Conservation (phyloP, 2,329 filamentous ascomycete genomes). For the Fusarium sp. region DNA sequence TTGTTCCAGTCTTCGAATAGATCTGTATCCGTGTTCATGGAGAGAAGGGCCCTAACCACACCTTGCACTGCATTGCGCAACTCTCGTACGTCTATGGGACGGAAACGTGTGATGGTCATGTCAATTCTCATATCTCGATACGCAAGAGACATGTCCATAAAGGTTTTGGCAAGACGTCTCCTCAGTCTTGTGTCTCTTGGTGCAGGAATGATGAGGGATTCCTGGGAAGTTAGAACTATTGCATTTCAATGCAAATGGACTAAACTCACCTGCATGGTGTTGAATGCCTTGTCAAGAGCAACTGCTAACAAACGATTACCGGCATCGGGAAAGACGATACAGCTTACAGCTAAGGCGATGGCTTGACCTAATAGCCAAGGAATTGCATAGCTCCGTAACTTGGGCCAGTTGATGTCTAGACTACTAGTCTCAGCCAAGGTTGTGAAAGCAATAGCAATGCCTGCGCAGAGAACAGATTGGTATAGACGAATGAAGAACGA, state of each 20-base stretch:
- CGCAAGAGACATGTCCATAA: slow-evolving; percentile 69
- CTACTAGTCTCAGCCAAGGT: slow-evolving; percentile 65
- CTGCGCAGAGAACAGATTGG: slow-evolving; percentile 68
- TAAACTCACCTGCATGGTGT: slow-evolving; percentile 60
- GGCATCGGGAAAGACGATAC: slow-evolving; percentile 67
- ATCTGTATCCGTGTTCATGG: slow-evolving; percentile 64
- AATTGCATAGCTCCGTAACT: slow-evolving; percentile 67
- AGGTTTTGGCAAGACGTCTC: slow-evolving; percentile 64
- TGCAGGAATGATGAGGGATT: slow-evolving; percentile 53
- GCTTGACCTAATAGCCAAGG: slow-evolving; percentile 71
- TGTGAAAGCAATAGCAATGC: slow-evolving; percentile 69
- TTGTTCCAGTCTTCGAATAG: slow-evolving; percentile 58
- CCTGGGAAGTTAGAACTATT: slow-evolving; percentile 35
- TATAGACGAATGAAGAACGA: slow-evolving; percentile 70
- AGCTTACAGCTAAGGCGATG: slow-evolving; percentile 65
- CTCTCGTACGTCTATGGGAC: slow-evolving; percentile 63
- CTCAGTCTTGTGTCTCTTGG: slow-evolving; percentile 53
- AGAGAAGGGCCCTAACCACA: slow-evolving; percentile 67
- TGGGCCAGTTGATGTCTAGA: slow-evolving; percentile 62
- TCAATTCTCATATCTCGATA: slow-evolving; percentile 71
- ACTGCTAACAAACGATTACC: slow-evolving; percentile 67
- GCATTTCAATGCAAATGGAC: too few species aligned
- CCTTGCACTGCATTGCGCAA: slow-evolving; percentile 70
- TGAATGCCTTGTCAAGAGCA: slow-evolving; percentile 63
- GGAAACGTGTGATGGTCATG: slow-evolving; percentile 68